Evolutionary conservation across 1,139 yeast species (phyloP), one percentile per base, ranked within the genome.

Genomic region (Yamadazyma dendronema): DNA sequence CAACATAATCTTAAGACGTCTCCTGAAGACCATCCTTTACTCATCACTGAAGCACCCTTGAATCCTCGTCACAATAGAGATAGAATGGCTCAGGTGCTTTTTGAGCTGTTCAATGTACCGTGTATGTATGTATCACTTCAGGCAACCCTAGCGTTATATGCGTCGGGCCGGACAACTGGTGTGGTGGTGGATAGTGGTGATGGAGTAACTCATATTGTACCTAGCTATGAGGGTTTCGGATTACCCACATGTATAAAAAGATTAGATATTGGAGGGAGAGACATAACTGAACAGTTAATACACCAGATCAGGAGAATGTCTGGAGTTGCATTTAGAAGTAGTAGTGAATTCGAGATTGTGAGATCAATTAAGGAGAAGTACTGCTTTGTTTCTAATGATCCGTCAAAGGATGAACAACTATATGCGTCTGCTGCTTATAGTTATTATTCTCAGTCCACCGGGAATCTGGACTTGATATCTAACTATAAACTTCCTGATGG

Each of bases 81-180:
- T 43, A 70, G 62, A 36, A 79, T 85, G 70, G 82, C 90, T 35
- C 92, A 88, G 60, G 62, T 87, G 2, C 62, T 88, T 41, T 90
- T 87, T 59, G 97, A 90, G 54, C 82, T 80, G 32, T 86, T 88
- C 61, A 81, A 81, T 49, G 78, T 85, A n/a, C 96, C 96, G 1
- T 90, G 96, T 7, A 53, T 88, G n/a, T 87, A 87, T 55, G 65
- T 88, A 13, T 78, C 89, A 3, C 74, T 86, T 33, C 97, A 89
- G 49, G 94, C 96, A 0, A 90, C 89, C 11, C 65, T 90, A 37
- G 77, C 96, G 2, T 65, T 90, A 25, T 90, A 90, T 62, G 90
- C 97, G 0, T 77, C 87, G 3, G 97, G 97, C 0, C 67, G 89
- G 48, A 90, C 97, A 3, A 89, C 96, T 0, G 97, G 97, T 1